A percentile compares a stretch with the other conserved stretches of the same genome.
These are phyloP conservation scores for Vinca minor DNA, from an alignment of 257 asterid genomes.

Conservation along the genomic window DNA sequence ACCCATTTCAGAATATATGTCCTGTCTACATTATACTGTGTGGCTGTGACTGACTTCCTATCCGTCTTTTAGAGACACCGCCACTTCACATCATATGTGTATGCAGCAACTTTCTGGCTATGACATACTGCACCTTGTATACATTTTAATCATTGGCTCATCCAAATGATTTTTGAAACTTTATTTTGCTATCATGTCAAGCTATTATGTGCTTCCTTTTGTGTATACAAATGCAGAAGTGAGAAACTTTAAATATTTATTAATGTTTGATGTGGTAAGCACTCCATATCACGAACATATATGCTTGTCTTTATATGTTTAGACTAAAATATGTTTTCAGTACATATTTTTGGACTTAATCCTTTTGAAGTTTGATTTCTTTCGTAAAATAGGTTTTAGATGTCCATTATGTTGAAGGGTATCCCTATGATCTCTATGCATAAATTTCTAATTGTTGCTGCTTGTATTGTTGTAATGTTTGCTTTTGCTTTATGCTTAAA, in stretches of 20 bases:
- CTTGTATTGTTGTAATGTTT: neutral
- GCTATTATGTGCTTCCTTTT: neutral
- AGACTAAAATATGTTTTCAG: neutral
- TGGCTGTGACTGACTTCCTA: neutral
- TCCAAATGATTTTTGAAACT: neutral
- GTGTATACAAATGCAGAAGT: neutral
- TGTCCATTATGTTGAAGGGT: neutral
- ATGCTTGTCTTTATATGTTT: neutral
- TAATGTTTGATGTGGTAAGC: neutral
- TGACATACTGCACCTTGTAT: neutral
- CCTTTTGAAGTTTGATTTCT: neutral
- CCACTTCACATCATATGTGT: neutral
- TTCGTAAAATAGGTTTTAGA: neutral
- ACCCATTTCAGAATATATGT: neutral
- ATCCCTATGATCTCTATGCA: neutral
- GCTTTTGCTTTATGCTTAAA: neutral
- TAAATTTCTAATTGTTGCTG: neutral
- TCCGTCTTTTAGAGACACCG: neutral
- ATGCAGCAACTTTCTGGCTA: neutral
- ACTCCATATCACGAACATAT: neutral
- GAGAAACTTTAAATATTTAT: too few species aligned
- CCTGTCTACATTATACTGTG: neutral
- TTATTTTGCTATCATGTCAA: neutral
- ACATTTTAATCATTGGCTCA: neutral
- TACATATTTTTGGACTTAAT: neutral